Conservation (phyloP, 1,284 basidiomycete species). For the Trametes pubescens region DNA sequence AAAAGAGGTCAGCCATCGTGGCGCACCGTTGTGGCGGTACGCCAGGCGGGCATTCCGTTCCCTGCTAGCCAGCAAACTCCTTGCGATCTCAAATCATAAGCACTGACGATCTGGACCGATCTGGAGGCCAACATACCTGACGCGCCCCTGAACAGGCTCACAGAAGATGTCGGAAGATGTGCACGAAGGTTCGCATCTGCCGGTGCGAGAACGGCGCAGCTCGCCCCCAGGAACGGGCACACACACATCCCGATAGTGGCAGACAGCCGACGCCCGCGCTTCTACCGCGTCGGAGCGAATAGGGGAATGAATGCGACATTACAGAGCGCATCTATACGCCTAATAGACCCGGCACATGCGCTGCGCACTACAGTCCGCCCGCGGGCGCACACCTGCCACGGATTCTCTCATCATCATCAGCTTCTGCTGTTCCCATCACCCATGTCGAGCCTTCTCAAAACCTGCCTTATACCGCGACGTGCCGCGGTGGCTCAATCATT, state of each 20-base stretch:
- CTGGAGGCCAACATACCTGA: neutral
- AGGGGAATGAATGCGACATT: slow-evolving; percentile 8
- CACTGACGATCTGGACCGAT: neutral
- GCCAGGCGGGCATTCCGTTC: neutral
- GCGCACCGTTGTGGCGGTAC: neutral
- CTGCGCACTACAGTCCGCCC: neutral
- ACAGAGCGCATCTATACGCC: slow-evolving; percentile 1
- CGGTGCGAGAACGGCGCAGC: neutral
- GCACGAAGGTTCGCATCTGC: neutral
- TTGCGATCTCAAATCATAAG: neutral
- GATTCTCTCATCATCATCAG: slow-evolving; percentile 31
- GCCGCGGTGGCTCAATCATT: slow-evolving; percentile 10
- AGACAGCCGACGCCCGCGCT: slow-evolving; percentile 6
- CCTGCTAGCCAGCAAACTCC: neutral
- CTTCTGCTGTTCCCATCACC: slow-evolving; percentile 35
- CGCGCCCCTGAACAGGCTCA: neutral
- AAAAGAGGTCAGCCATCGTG: neutral
- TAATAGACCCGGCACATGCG: slow-evolving; percentile 2
- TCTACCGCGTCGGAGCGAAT: neutral
- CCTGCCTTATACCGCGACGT: slow-evolving; percentile 9
- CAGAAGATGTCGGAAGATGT: slow-evolving; percentile 1
- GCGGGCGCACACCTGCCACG: slow-evolving; percentile 4
- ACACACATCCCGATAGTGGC: slow-evolving; percentile 5
- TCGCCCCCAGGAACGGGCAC: neutral
- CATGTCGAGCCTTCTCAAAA: slow-evolving; percentile 16